Conservation (phyloP, 2,329 filamentous ascomycete genomes). For the Aspergillus piperis region DNA sequence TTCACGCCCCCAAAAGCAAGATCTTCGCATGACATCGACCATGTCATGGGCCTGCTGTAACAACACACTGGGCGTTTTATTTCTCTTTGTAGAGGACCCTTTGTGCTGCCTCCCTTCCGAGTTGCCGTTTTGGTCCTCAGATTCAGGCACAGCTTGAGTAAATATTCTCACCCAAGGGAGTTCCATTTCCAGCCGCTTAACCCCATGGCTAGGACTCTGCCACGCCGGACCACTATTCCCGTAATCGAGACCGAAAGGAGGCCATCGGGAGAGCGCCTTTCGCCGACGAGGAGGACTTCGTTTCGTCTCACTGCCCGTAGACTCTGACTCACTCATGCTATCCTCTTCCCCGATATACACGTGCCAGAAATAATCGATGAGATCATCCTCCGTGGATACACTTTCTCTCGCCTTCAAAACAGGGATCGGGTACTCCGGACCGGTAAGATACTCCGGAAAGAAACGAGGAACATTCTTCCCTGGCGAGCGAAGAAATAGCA, state of each 20-base stretch:
- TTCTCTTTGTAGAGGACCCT: neutral
- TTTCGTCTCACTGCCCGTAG: neutral
- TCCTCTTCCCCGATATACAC: conserved; percentile 4
- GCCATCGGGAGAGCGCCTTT: conserved; percentile 43
- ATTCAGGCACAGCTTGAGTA: neutral
- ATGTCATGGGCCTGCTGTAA: conserved; percentile 43
- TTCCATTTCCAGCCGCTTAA: conserved; percentile 30
- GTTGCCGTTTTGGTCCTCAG: too few species aligned
- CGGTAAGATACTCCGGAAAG: conserved; percentile 38
- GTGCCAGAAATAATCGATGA: conserved; percentile 10
- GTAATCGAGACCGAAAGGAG: conserved; percentile 41
- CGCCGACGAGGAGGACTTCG: conserved; percentile 30
- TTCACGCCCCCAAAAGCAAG: conserved; percentile 48
- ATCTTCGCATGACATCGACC: conserved; percentile 43
- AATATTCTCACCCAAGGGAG: conserved; percentile 39
- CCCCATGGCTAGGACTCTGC: conserved; percentile 14
- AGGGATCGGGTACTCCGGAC: conserved; percentile 37
- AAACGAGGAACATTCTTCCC: conserved; percentile 40
- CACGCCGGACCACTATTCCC: conserved; percentile 25
- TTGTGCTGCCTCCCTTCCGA: neutral
- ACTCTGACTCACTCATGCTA: neutral
- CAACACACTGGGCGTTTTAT: conserved; percentile 30
- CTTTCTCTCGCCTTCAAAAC: conserved; percentile 19
- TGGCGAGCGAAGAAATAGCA: conserved; percentile 45
- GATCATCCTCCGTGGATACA: neutral